Base-by-base conservation (phyloP, 1,139 yeast genomes). In the Diutina ranongensis region DNA sequence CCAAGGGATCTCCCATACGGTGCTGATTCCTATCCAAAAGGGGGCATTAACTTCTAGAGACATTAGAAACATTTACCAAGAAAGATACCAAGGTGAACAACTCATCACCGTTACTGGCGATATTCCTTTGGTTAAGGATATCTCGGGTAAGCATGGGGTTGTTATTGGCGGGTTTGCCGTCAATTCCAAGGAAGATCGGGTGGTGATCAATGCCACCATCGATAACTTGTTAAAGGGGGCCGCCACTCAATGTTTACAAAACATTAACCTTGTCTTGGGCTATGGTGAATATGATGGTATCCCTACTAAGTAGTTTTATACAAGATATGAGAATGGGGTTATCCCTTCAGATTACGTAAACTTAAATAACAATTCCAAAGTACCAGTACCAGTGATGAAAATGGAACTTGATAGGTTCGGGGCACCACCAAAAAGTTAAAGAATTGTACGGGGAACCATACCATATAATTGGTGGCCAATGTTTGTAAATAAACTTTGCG, bases 211-310 rank as follows among this genome's bases (percentile, higher is more conserved):
- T 47, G 95, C 96, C 20, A 88, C 97, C 13, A 92, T 92, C 56
- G 99, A 94, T 62, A 92, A 92, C 63, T 72, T 92, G 59, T 76
- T 92, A 59, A 92, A 92, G 72, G 99, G 99, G 52, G 99, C 99
- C 45, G 95, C 97, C 47, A 92, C 99, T 21, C 99, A 89, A 68
- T 92, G 97, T 65, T 67, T 92, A 63, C 99, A 92, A 67, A 92
- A 92, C 69, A 84, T 92, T 62, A 92, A 92, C 65, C 74, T 92
- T 63, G 83, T 87, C 8, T 68, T 84, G 68, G 92, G 92, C 22
- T 92, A 87, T 64, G 89, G 86, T 46, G 98, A 92, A 66, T 92
- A 83, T 60, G 96, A 82, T 49, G 97, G 97, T 56, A 92, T 94
- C 58, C 97, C 97, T 33, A 38, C 42, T 20, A 15, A 38, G 28